Evolutionary conservation across 148 eudicot genomes (phyloP), one percentile per base, ranked within the genome.

Genomic region (Cornus kousa): DNA sequence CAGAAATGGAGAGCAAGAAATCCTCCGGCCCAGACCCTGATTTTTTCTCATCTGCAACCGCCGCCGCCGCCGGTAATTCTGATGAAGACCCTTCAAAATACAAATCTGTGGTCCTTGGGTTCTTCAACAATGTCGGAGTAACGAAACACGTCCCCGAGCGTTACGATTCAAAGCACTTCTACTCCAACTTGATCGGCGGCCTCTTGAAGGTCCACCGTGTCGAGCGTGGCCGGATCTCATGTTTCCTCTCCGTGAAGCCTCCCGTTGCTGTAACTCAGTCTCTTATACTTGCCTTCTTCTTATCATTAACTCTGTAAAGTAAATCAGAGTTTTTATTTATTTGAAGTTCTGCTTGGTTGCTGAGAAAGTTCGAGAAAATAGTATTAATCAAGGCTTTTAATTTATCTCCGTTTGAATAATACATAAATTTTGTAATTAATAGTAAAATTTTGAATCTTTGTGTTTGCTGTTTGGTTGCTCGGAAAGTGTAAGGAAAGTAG

Each of bases 161-260:
- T 16, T 53, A 16, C 59, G 19, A 53, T 12, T 11, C 59, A 16
- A 53, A 53, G 59, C 17, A 53, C 2, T 53, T 53, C 17, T 53
- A 53, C 59, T 11, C 59, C 59, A 4, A 12, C 1, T 53, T 91
- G 14, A 9, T 91, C 5, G 64, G 89, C 5, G 72, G 80, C 8
- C 16, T 83, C 20, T 82, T 91, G 23, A 86, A 76, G 78, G 86
- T 83, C 67, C 69, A 80, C 35, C 48, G 16, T 17, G 74, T 91
- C 69, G 70, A 83, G 16, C 89, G 82, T 7, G 90, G 92, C 75
- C 86, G 75, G 16, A 67, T 91, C 73, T 59, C 86, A 19, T 87
- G 90, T 79, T 69, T 84, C 79, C 74, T 91, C 78, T 17, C 82
- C 71, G 92, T 89, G 79, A 68, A 53, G 66, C 89, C 93, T 10